Base-by-base conservation (phyloP, 2,329 filamentous ascomycete genomes). In the Cladophialophora exuberans region DNA sequence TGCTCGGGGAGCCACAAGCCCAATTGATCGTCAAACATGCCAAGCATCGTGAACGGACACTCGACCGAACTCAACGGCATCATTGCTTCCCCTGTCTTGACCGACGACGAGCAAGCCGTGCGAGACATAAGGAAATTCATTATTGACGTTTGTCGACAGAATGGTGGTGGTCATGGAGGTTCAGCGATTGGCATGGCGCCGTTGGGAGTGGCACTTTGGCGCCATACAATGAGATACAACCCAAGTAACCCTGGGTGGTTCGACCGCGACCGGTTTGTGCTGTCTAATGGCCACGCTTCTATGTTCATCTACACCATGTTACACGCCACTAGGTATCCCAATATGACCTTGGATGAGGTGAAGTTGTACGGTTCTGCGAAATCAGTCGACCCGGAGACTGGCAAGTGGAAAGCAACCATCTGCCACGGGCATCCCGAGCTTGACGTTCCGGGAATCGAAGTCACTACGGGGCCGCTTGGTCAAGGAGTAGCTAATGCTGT, bases 181-280 rank as follows among this genome's bases (percentile, higher is more conserved):
- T 38, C 26, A 9, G 46, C 46, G 23, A 35, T 51, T 33, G 52
- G 44, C 10, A 54, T 54, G 52, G 82, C 81, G 18, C 82, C 79
- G 4, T 84, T 85, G 52, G 83, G 83, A 10, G 72, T 85, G 15
- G 78, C 82, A 0, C 67, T 85, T n/a, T 50, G 47, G 35, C 35
- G 47, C 42, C 42, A 45, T 45, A 33, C 17, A 3, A 45, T 45
- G 42, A 45, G 42, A 15, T 76, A 56, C 46, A 76, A 79, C 3
- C 82, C 83, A 1, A 69, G 70, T 13, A 78, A 79, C 43, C 76
- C 80, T 4, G 64, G 73, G 30, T 85, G 73, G 67, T 85, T 85
- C 72, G 83, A 85, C 66, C 74, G 83, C 35, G 83, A 85, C 61
- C 78, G 82, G n/a, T 85, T 85, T 60, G 79, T 85, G 6, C 73